phyloP scores from a whole-genome alignment of 148 eudicot genomes.

The Silene latifolia region DNA sequence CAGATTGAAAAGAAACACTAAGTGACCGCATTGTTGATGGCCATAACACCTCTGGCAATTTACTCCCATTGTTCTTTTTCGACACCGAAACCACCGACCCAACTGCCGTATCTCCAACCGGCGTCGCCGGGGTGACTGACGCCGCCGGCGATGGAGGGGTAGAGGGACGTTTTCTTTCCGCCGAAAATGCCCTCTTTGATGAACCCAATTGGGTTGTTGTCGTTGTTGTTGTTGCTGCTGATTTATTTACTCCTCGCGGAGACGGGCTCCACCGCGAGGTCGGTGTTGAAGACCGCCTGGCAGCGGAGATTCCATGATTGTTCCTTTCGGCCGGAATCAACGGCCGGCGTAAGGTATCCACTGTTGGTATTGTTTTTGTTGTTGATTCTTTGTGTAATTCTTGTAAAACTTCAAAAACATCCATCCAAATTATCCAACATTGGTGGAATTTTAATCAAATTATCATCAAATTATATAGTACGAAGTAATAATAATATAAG shows the following conservation, averaged over 20 bases:
- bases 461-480: conserved; percentile 10
- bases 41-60: conserved; percentile 74
- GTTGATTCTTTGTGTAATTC: conserved; percentile 43
- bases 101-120: conserved; percentile 52
- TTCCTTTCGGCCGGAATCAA: conserved; percentile 51
- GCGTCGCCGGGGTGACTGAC: conserved; percentile 45
- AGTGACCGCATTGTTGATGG: conserved; percentile 94
- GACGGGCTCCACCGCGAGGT: conserved; percentile 57
- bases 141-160: conserved; percentile 66
- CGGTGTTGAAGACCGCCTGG: conserved; percentile 34
- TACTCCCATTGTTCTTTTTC: conserved; percentile 43
- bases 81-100: too few species aligned
- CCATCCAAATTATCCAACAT: conserved; percentile 74
- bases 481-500: background rate
- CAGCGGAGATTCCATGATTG: conserved; percentile 53
- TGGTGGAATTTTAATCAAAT: conserved; percentile 25
- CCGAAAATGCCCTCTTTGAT: conserved; percentile 74
- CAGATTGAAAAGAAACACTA: conserved; percentile 80
- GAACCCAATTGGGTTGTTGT: conserved; percentile 30
- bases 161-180: conserved; percentile 71
- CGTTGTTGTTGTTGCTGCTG: conserved; percentile 34
- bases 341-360: conserved; percentile 49
- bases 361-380: conserved; percentile 2
- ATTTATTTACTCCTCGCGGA: conserved; percentile 50
- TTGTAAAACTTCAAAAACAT: conserved; percentile 58